These are phyloP conservation scores for Paraconiothyrium brasiliense DNA, from an alignment of 2,329 filamentous ascomycete species.

Conservation along the genomic window DNA sequence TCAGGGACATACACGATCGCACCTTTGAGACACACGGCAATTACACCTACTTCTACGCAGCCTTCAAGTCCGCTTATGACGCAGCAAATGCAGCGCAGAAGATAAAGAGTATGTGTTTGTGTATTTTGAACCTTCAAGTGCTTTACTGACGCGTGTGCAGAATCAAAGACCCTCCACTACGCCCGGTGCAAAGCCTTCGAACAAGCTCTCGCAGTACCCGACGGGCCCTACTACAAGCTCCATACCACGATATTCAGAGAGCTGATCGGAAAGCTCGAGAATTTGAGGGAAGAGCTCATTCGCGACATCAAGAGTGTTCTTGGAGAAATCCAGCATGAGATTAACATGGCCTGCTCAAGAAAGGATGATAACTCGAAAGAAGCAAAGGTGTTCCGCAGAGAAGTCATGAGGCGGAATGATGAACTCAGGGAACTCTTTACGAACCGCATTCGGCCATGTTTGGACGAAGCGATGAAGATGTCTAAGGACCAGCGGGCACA, in stretches of 20 bases:
- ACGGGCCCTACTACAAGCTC: slow-evolving; percentile 3
- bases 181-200: neutral
- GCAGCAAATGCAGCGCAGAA: neutral
- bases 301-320: neutral
- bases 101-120: neutral
- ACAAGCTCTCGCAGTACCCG: neutral
- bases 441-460: neutral
- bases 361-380: neutral
- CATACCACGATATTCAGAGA: neutral
- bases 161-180: neutral
- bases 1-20: neutral
- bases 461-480: neutral
- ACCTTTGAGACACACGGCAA: neutral
- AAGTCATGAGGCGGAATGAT: neutral
- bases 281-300: neutral
- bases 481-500: neutral
- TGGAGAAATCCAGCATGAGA: neutral
- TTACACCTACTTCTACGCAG: neutral
- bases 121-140: neutral
- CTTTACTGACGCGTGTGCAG: neutral
- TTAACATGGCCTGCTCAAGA: neutral
- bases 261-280: neutral
- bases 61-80: neutral
- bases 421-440: neutral
- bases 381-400: neutral